Evolutionary conservation across 2,329 filamentous ascomycete genomes (phyloP), one percentile per base, ranked within the genome.

Genomic region (Colletotrichum lupini): DNA sequence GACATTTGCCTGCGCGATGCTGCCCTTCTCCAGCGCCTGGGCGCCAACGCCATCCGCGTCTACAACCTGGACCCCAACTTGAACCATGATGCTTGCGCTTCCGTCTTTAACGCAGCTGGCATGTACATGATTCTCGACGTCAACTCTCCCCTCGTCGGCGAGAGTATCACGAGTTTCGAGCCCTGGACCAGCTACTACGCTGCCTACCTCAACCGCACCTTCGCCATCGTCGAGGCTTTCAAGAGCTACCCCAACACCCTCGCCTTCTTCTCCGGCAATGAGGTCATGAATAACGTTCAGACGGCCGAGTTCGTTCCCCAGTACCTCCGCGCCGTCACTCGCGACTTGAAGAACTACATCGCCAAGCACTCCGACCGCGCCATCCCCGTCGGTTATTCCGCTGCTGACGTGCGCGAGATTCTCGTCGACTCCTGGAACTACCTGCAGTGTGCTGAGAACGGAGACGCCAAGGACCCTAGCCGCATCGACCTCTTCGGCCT

Each of bases 281-380:
- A 95, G 83, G 92, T 95, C 79, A 93, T 94, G 83, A 92, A 93
- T 81, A 86, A 92, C 76, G 85, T 90, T 63, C 80, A 86, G 57
- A 92, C 89, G 49, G 92, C 90, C 75, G 83, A 86, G 66, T 82
- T 82, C 66, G 91, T 90, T 42, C 92, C 93, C 55, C 92, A 91
- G n/a, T 95, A 94, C 81, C 86, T 92, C 76, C 88, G 91, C 82
- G 93, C 93, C 75, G 90, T 94, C 75, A 95, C 92, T 59, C 92
- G 93, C 79, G 93, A 95, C 82, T 87, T 95, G 81, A 95, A 94
- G 87, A 92, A 92, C 81, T 95, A 95, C 86, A 92, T 95, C 84
- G 90, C 91, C 83, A 92, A 91, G 79, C 90, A 93, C 79, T 85
- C 89, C 73, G 87, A 90, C 79, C 92, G 93, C 77, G 77, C 84